Base-by-base conservation (phyloP, 1,284 basidiomycete species). In the Moesziomyces antarcticus region DNA sequence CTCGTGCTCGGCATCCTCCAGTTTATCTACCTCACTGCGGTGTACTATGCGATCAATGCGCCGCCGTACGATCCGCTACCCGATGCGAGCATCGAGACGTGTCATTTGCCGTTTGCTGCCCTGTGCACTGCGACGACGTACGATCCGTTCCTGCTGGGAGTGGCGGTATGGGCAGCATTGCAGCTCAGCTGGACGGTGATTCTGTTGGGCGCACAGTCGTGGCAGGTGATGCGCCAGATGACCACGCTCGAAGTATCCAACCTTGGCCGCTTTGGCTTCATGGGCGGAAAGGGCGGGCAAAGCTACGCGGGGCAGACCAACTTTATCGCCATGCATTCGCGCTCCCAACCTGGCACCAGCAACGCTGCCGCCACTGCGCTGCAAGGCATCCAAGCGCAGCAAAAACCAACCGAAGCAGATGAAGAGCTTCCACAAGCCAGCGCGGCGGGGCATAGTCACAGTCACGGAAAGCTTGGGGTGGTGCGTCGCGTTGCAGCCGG, bases 171-270 rank as follows among this genome's bases (percentile, higher is more conserved):
- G 96, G 87, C 93, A 0, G 92, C 91, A 0, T 87, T 99, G 10
- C 96, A 99, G 84, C 89, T 98, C 30, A 89, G 90, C 0, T 99
- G 97, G 96, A 98, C 96, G 0, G 85, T 89, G 44, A 88, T 99
- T 56, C 90, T 99, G 47, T 89, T 96, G 51, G 88, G 87, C 40
- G 90, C 90, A 7, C 97, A 99, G 80, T 87, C 91, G 42, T 97
- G 93, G 92, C 96, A 98, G 85, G 89, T 98, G 55, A 89, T 91
- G 10, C 88, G 92, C 20, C 96, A 99, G 82, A 93, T 99, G 89
- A 99, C 96, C 1, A 97, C 96, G 0, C 88, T 97, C 59, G 96
- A 99, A 83, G 93, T 98, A 6, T 92, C 91, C 62, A 99, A 99
- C 82, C 89, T 98, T 3, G 94, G 95, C 0, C 88, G 96, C 50